These are phyloP conservation scores for Lepidium sativum DNA, from an alignment of 345 rosid genomes.

Conservation along the genomic window DNA sequence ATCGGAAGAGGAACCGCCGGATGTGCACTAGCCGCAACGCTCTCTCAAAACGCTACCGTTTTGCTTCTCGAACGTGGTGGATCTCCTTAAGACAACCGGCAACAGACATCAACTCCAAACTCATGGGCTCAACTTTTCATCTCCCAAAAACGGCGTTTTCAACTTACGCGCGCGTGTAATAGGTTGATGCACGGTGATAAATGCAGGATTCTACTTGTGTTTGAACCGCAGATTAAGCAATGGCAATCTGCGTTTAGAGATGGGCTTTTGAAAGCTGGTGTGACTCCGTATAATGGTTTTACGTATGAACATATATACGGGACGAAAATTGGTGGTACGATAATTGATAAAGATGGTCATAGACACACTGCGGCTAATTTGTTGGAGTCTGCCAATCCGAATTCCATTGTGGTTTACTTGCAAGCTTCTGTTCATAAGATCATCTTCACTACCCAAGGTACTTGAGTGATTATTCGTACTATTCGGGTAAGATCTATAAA, in stretches of 20 bases:
- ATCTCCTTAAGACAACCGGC: conserved; percentile 29
- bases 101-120: conserved; percentile 29
- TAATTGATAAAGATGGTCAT: conserved; percentile 42
- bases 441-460: conserved; percentile 34
- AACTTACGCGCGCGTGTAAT: conserved; percentile 63
- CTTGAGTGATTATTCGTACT: not conserved
- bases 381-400: conserved; percentile 52
- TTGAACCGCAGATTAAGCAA: conserved; percentile 30
- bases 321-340: conserved; percentile 56
- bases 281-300: conserved; percentile 51
- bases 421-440: conserved; percentile 50
- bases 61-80: conserved; percentile 54
- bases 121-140: conserved; percentile 52
- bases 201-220: conserved; percentile 55
- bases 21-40: conserved; percentile 68
- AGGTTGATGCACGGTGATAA: conserved; percentile 60
- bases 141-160: conserved; percentile 62
- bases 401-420: conserved; percentile 34
- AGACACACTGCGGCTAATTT: conserved; percentile 71
- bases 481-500: not conserved
- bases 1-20: conserved; percentile 76
- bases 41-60: conserved; percentile 39
- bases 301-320: conserved; percentile 49
- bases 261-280: conserved; percentile 55
- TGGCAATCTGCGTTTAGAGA: conserved; percentile 63